Base-by-base conservation (phyloP, 305 asterid species). In the Fraxinus velutina region DNA sequence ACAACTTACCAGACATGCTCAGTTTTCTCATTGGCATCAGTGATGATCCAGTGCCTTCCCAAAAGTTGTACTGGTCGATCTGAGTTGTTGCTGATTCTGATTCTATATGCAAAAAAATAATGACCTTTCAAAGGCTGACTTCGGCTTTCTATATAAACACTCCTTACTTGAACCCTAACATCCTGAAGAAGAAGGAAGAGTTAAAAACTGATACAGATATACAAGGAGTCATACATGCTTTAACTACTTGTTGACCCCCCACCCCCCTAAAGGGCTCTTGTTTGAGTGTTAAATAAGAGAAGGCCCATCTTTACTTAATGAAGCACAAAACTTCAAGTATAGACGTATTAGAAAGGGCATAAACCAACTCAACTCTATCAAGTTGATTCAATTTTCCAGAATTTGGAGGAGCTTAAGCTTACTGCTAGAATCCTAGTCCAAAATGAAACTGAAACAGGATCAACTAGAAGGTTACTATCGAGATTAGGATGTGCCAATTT, bases 31-130 rank as follows among this genome's bases (percentile, higher is more conserved):
- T 91, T 93, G 81, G 92, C 97, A 79, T 93, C 93, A 8, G 97
- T 91, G 80, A 93, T 91, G 91, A 93, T 91, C 98, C 98, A 94
- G 81, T 94, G 97, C 82, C 98, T 87, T 85, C 91, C 88, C 29
- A 94, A 95, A 86, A 94, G 98, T 81, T 93, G 98, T 70, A 93
- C 96, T 0, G 97, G 93, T 84, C 98, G 96, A 68, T 88, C 85
- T 1, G 98, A 94, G 78, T 88, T 89, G 92, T 94, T 94, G 86
- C 90, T 90, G 88, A 94, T 89, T 89, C 97, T 89, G 77, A 94
- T 92, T 85, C 97, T 88, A 84, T 94, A 94, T 15, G 98, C 97
- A 73, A 87, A 94, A 80, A 92, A 89, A 75, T 94, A 94, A 52
- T 85, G 90, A 57, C 93, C 97, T 83, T 86, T 93, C 32, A 92